phyloP scores from a whole-genome alignment of 768 basidiomycete species.

The Imleria badia region DNA sequence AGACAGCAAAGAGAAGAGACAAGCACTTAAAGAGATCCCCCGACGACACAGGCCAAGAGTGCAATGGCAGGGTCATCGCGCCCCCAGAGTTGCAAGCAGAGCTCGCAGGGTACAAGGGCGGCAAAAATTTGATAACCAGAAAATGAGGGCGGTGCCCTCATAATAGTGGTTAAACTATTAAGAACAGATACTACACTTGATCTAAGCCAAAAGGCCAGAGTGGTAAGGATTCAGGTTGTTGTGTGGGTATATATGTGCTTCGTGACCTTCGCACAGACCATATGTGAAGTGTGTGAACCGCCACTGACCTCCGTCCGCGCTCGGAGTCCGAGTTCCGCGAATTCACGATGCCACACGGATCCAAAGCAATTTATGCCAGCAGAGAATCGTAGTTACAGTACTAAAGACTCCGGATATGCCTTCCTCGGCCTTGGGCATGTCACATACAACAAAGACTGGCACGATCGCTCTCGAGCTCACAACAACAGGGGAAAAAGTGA shows the following conservation, averaged over 20 bases:
- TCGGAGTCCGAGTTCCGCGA: too few relatives aligned
- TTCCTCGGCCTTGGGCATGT: slow-evolving; percentile 14
- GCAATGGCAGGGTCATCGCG: slow-evolving; percentile 43
- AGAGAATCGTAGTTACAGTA: slow-evolving; percentile 29
- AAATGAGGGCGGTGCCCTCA: slow-evolving; percentile 52
- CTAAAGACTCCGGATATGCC: slow-evolving; percentile 11
- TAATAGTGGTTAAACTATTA: slow-evolving; percentile 58
- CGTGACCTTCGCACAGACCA: slow-evolving; percentile 20
- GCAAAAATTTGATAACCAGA: slow-evolving; percentile 51
- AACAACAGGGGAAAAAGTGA: slow-evolving; percentile 25
- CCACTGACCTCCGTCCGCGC: too few relatives aligned
- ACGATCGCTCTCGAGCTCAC: slow-evolving; percentile 25
- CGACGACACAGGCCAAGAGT: slow-evolving; percentile 63
- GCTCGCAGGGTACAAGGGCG: slow-evolving; percentile 27
- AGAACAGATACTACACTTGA: slow-evolving; percentile 78
- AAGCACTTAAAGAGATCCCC: slow-evolving; percentile 43
- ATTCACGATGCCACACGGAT: slow-evolving; percentile 2
- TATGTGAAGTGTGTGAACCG: too few relatives aligned
- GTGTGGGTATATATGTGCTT: slow-evolving; percentile 12
- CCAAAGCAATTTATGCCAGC: slow-evolving; percentile 30
- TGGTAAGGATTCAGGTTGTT: slow-evolving; percentile 7
- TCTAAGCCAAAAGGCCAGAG: slow-evolving; percentile 66
- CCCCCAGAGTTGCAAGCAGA: slow-evolving; percentile 44
- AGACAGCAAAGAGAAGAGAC: slow-evolving; percentile 21
- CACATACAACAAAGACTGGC: slow-evolving; percentile 31